phyloP scores from a whole-genome alignment of 495 filamentous ascomycete genomes.

The Neurospora sp. region DNA sequence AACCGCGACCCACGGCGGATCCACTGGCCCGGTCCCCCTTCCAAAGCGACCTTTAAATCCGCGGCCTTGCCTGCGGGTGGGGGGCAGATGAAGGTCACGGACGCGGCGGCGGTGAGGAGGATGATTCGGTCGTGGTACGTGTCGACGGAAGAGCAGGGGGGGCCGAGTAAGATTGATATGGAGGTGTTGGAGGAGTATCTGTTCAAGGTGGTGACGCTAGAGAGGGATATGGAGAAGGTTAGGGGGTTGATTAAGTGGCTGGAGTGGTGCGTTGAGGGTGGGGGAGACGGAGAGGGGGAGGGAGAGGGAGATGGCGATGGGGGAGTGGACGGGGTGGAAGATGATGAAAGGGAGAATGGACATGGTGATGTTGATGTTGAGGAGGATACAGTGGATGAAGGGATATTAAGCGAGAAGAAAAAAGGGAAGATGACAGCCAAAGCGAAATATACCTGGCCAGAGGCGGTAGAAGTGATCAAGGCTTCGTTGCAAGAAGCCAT shows the following conservation, averaged over 20 bases:
- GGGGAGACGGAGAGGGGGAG: slow-evolving; percentile 19
- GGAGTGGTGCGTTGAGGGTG: slow-evolving; percentile 55
- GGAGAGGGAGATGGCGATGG: slow-evolving; percentile 5
- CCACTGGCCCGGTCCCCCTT: neutral
- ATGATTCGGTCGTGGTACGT: slow-evolving; percentile 55
- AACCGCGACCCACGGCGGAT: neutral
- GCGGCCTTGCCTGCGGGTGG: neutral
- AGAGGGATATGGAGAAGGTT: slow-evolving; percentile 54
- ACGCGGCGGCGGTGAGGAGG: slow-evolving; percentile 12
- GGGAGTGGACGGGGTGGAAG: neutral
- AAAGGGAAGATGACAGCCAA: neutral
- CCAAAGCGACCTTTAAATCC: neutral
- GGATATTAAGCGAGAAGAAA: neutral
- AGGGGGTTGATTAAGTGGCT: slow-evolving; percentile 51
- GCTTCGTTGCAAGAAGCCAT: slow-evolving; percentile 51
- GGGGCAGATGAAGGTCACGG: neutral
- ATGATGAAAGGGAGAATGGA: neutral
- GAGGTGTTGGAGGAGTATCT: slow-evolving; percentile 59
- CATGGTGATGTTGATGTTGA: neutral
- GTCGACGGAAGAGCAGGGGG: slow-evolving; percentile 52
- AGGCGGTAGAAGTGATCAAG: slow-evolving; percentile 46
- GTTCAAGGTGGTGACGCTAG: slow-evolving; percentile 54
- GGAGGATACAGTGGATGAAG: neutral
- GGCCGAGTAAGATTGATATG: slow-evolving; percentile 68
- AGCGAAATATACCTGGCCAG: slow-evolving; percentile 17